Conservation (phyloP, 2,329 filamentous ascomycete genomes). For the Penicillium sp. region DNA sequence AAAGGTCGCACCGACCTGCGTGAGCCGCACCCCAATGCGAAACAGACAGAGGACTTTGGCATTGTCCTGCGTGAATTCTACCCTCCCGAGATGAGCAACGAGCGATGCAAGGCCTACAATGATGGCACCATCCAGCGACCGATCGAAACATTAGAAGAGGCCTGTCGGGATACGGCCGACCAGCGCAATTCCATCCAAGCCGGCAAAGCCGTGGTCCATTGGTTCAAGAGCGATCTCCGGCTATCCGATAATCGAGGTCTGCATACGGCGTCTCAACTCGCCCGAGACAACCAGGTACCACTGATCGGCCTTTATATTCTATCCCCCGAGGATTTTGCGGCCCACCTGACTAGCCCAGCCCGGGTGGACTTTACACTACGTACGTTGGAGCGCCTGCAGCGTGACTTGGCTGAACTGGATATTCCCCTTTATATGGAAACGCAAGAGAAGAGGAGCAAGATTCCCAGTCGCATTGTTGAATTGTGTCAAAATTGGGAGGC, state of each 20-base stretch:
- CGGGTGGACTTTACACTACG: constrained; percentile 82
- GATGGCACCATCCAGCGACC: constrained; percentile 71
- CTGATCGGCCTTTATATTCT: constrained; percentile 78
- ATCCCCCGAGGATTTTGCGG: constrained; percentile 82
- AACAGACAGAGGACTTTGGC: constrained; percentile 56
- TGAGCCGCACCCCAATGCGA: constrained; percentile 38
- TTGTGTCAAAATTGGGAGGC: constrained; percentile 73
- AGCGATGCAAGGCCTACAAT: constrained; percentile 74
- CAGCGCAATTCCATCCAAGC: constrained; percentile 57
- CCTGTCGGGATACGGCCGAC: constrained; percentile 64
- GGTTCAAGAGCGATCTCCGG: constrained; percentile 86
- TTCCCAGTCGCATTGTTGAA: constrained; percentile 66
- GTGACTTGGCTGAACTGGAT: constrained; percentile 69
- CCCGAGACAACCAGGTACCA: constrained; percentile 69
- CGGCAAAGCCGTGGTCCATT: constrained; percentile 74
- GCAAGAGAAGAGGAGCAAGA: constrained; percentile 65
- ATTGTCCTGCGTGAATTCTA: constrained; percentile 78
- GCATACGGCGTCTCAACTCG: constrained; percentile 67
- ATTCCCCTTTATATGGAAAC: constrained; percentile 80
- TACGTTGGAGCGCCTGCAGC: constrained; percentile 66
- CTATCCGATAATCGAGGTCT: constrained; percentile 74
- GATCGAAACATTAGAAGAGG: constrained; percentile 67
- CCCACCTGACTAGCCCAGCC: constrained; percentile 73
- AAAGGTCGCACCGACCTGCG: constrained; percentile 20
- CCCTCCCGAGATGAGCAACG: constrained; percentile 82